These are phyloP conservation scores for Termitomyces bulborhizus DNA, from an alignment of 768 basidiomycete species.

Conservation along the genomic window DNA sequence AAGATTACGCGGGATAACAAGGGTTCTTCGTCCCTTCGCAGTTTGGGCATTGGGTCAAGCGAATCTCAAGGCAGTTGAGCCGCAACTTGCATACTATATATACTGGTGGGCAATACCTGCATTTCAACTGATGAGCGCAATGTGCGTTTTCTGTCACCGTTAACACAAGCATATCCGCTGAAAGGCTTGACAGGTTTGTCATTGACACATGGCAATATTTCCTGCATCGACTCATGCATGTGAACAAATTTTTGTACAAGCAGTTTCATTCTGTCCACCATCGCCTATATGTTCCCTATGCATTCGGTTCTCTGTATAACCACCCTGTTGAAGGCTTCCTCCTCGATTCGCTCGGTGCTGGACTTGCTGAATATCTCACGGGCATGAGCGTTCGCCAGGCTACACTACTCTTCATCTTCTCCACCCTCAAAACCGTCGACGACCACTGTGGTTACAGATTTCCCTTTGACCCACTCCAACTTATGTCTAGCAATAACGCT, in stretches of 20 bases:
- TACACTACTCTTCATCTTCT: conserved; percentile 73
- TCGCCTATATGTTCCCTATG: conserved; percentile 93
- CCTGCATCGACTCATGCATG: conserved; percentile 87
- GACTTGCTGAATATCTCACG: conserved; percentile 63
- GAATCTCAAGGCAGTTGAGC: conserved; percentile 32
- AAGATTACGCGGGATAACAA: conserved; percentile 35
- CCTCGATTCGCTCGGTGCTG: conserved; percentile 79
- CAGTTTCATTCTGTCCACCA: conserved; percentile 94
- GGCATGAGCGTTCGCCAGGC: conserved; percentile 78
- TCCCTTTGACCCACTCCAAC: conserved; percentile 89
- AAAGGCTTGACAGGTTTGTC: conserved; percentile 54
- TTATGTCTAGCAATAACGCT: conserved; percentile 82
- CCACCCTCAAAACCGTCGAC: conserved; percentile 90
- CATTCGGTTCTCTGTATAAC: conserved; percentile 96
- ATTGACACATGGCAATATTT: conserved; percentile 99
- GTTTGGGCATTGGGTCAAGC: conserved; percentile 35
- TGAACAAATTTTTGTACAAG: conserved; percentile 85
- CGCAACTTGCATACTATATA: conserved; percentile 43
- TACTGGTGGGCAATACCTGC: conserved; percentile 95
- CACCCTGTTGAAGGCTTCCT: conserved; percentile 93
- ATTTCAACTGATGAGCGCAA: conserved; percentile 66
- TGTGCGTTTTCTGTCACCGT: conserved; percentile 53
- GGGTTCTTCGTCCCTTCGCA: conserved; percentile 32
- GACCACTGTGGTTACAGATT: conserved; percentile 91
- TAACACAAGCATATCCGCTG: not conserved